A percentile compares a stretch with the other conserved stretches of the same genome.
These are phyloP conservation scores for Crithidia bombi DNA, from an alignment of 208 protist genomes.

Conservation along the genomic window DNA sequence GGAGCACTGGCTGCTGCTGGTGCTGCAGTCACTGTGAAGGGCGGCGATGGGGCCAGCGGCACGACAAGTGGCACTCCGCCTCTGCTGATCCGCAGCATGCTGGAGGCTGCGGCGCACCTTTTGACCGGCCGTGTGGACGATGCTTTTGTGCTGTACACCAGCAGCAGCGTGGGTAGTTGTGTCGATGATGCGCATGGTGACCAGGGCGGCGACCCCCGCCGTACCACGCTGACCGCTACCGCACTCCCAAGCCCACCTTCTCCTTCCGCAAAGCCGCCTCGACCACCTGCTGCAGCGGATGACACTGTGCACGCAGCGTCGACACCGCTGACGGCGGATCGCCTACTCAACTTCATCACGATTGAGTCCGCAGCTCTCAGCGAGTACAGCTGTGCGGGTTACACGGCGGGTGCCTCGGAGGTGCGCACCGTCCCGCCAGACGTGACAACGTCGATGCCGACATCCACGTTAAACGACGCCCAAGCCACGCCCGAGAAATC, in stretches of 20 bases:
- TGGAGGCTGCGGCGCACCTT: constrained; percentile 2
- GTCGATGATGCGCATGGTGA: not conserved
- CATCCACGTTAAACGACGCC: not conserved
- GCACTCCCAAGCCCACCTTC: too few relatives aligned
- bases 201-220: too few relatives aligned
- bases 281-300: not conserved
- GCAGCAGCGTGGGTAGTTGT: not conserved
- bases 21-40: not conserved
- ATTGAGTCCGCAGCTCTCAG: constrained; percentile 11
- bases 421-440: constrained; percentile 1
- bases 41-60: not conserved
- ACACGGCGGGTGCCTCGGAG: not conserved
- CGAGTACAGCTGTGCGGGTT: not conserved
- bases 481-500: too few relatives aligned
- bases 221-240: too few relatives aligned
- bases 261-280: not conserved
- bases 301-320: not conserved
- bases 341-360: constrained; percentile 7
- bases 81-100: constrained; percentile 1
- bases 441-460: not conserved
- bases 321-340: not conserved
- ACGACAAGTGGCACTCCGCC: not conserved
- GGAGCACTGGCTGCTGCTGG: not conserved
- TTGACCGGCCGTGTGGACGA: constrained; percentile 20
- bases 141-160: constrained; percentile 11